Evolutionary conservation across 176 grass and related monocot species (phyloP).

Genomic region (Ampelocalamus luodianensis): DNA sequence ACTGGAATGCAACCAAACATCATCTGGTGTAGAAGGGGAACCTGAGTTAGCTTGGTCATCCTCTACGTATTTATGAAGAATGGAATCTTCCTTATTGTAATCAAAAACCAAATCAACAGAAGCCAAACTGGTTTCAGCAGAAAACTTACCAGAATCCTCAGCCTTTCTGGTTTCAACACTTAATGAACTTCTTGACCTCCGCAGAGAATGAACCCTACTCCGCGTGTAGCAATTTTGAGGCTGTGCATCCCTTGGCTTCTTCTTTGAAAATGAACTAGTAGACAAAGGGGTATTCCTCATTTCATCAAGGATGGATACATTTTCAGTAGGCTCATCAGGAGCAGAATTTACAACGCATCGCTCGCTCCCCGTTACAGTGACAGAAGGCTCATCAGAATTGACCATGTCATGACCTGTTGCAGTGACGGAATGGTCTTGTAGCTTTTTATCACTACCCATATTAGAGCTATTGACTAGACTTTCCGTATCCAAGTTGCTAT

Average conservation of each 20-base stretch:
- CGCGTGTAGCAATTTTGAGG: conserved; percentile 60
- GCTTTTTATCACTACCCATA: conserved; percentile 42
- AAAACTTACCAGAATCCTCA: conserved; percentile 48
- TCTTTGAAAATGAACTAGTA: conserved; percentile 59
- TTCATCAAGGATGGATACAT: conserved; percentile 70
- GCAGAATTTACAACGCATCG: conserved; percentile 60
- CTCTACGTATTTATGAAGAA: conserved; percentile 21
- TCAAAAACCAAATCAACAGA: conserved; percentile 45
- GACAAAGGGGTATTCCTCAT: conserved; percentile 57
- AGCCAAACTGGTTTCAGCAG: conserved; percentile 40
- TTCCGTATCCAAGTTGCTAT: conserved; percentile 31
- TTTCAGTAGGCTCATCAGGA: conserved; percentile 63
- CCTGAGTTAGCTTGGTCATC: conserved; percentile 30
- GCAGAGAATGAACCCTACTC: conserved; percentile 45
- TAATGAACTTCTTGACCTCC: conserved; percentile 58
- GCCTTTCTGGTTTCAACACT: conserved; percentile 52
- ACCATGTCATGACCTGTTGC: conserved; percentile 29
- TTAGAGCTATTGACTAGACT: conserved; percentile 43
- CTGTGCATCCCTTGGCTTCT: conserved; percentile 59
- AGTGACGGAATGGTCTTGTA: conserved; percentile 31
- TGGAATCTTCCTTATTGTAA: conserved; percentile 33
- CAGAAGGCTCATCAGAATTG: conserved; percentile 47
- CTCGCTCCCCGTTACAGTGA: conserved; percentile 29
- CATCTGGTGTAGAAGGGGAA: conserved; percentile 38
- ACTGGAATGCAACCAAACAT: conserved; percentile 44